Base-by-base conservation (phyloP, 2,329 filamentous ascomycete species). In the Epichloe festucae region DNA sequence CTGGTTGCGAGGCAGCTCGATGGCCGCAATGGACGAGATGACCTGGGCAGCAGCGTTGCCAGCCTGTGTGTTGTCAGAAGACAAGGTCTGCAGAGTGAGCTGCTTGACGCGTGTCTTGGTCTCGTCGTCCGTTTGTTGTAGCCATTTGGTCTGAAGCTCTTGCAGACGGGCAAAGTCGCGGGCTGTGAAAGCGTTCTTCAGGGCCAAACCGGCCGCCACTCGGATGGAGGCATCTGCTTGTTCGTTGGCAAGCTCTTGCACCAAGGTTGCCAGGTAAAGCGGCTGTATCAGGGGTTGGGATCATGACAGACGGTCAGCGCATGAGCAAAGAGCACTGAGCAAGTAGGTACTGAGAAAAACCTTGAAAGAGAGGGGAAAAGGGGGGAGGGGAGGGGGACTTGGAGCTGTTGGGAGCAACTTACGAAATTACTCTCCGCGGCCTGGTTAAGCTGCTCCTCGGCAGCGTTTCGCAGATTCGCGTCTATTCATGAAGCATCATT, bases 101-200 rank as follows among this genome's bases (percentile, higher is more conserved):
- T 85, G 79, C 80, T 96, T 97, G 70, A 98, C 87, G 65, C 84
- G 81, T 57, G 75, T 77, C 79, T 95, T 96, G 63, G 89, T 87
- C 55, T 86, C 82, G 60, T 81, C 76, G 63, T 89, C 85, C 59
- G 91, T 85, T 65, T 87, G 82, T 67, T 84, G 81, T 56, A 93
- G 75, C 93, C 93, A 98, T 84, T 94, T 89, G 65, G 82, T 79
- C 73, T 97, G 93, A 53, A 97, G 81, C 67, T 94, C 87, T 65
- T 87, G 85, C 72, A 95, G 83, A 65, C 89, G 85, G 63, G 82
- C 75, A 64, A 84, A 84, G 71, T 98, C 93, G 76, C 93, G 86
- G 64, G 90, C 87, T 65, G 88, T 89, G 75, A 98, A 97, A 63
- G 93, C 87, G 78, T 98, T 98, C 75, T 98, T 98, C 65, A 98